A percentile compares a stretch with the other conserved stretches of the same genome.
phyloP scores from a whole-genome alignment of 1,139 yeast genomes.

The Debaryomycetaceae sp. region DNA sequence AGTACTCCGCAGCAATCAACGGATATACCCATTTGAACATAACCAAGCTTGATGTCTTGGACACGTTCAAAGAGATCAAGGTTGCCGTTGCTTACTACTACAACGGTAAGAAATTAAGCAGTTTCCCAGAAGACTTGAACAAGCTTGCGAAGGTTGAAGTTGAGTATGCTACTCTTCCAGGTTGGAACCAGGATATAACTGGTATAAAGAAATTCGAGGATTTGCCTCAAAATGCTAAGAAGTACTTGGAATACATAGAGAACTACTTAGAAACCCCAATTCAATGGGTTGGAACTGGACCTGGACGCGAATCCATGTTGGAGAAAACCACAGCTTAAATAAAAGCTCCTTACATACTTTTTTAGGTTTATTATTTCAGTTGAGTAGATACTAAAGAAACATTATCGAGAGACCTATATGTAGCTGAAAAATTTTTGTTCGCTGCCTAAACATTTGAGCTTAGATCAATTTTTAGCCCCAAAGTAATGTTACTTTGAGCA shows the following conservation, averaged over 20 bases:
- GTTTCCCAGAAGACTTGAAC: slow-evolving; percentile 91
- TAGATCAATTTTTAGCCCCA: no score
- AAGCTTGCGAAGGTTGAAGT: slow-evolving; percentile 86
- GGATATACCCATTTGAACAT: slow-evolving; percentile 94
- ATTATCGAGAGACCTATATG: no score
- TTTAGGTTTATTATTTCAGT: neutral
- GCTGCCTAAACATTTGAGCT: no score
- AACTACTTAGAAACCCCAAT: slow-evolving; percentile 79
- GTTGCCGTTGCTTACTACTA: slow-evolving; percentile 80
- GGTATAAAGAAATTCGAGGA: slow-evolving; percentile 65
- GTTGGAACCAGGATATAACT: slow-evolving; percentile 90
- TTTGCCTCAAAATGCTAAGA: slow-evolving; percentile 83
- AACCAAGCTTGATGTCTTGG: slow-evolving; percentile 93
- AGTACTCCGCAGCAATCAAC: slow-evolving; percentile 85
- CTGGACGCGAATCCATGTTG: slow-evolving; percentile 87
- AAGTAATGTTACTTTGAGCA: neutral
- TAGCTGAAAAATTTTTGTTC: no score
- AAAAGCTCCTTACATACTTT: neutral
- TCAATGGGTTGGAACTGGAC: slow-evolving; percentile 99
- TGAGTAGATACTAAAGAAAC: no score
- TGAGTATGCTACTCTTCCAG: slow-evolving; percentile 84
- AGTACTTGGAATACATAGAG: slow-evolving; percentile 81
- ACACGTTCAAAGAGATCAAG: slow-evolving; percentile 80
- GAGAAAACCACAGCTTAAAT: slow-evolving; percentile 26
- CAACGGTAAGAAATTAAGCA: slow-evolving; percentile 68